A percentile compares a stretch with the other conserved stretches of the same genome.
These are phyloP conservation scores for Neurospora sp. DNA, from an alignment of 495 filamentous ascomycete genomes.

Conservation along the genomic window DNA sequence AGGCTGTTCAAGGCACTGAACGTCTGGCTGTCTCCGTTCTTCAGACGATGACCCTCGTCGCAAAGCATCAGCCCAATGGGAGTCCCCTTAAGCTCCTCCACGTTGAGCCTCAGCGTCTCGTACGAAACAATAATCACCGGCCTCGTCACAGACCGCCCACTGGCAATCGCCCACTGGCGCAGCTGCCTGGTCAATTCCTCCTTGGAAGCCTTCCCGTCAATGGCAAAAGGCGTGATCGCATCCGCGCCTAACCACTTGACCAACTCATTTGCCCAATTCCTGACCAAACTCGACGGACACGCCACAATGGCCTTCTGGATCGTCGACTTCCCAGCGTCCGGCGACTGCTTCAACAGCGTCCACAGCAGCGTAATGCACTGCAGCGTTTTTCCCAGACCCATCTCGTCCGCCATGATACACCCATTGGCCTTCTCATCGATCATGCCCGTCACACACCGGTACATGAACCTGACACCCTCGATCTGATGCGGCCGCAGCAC, in stretches of 20 bases:
- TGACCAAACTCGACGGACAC: conserved; percentile 93
- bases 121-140: conserved; percentile 99
- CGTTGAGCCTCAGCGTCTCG: conserved; percentile 86
- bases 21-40: conserved; percentile 93
- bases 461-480: conserved; percentile 97
- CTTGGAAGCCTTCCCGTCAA: conserved; percentile 94
- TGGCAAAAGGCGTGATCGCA: conserved; percentile 85
- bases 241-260: conserved; percentile 93
- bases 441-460: conserved; percentile 84
- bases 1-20: conserved; percentile 83
- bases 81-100: conserved; percentile 74
- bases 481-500: conserved; percentile 94
- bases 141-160: conserved; percentile 77
- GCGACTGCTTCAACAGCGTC: conserved; percentile 92
- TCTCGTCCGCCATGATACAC: conserved; percentile 99
- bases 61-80: conserved; percentile 93
- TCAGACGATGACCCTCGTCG: conserved; percentile 96
- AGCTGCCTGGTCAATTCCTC: conserved; percentile 82
- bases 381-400: conserved; percentile 94
- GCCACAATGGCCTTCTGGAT: conserved; percentile 98
- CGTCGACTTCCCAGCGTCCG: conserved; percentile 82
- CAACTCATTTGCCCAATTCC: conserved; percentile 95
- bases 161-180: conserved; percentile 88
- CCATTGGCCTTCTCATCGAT: conserved; percentile 91
- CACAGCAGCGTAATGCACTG: conserved; percentile 67